phyloP scores from a whole-genome alignment of 2,329 filamentous ascomycete genomes.

The Penicillium occitanis region DNA sequence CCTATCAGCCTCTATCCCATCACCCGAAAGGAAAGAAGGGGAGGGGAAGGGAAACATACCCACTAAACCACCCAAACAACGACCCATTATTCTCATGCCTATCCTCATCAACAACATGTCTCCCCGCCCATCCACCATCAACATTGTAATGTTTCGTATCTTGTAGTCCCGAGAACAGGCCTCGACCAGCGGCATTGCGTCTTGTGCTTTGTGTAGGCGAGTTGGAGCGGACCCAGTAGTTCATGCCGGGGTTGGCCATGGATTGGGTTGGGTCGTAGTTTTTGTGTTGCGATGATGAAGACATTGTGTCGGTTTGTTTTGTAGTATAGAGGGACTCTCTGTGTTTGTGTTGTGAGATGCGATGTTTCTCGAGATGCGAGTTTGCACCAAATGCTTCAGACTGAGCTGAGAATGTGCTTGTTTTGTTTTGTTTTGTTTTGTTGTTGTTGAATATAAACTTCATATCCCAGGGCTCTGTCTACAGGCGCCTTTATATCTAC shows the following conservation, averaged over 20 bases:
- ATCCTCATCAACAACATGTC: conserved; percentile 26
- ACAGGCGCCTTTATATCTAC: not conserved
- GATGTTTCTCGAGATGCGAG: not conserved
- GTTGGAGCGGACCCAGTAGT: conserved; percentile 36
- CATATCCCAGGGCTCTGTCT: not conserved
- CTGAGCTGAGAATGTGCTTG: not conserved
- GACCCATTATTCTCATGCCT: not conserved
- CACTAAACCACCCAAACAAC: conserved; percentile 11
- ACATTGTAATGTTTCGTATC: conserved; percentile 42
- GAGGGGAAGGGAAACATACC: not conserved
- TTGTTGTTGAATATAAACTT: not conserved
- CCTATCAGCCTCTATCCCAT: not conserved
- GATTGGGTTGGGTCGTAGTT: conserved; percentile 36
- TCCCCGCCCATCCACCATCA: conserved; percentile 38
- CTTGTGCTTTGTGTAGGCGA: conserved; percentile 21
- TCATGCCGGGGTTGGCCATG: conserved; percentile 23
- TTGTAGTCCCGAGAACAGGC: conserved; percentile 41
- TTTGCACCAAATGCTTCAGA: not conserved
- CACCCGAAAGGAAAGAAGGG: not conserved
- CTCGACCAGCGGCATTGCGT: conserved; percentile 37
- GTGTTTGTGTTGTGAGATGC: not conserved
- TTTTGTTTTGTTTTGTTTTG: not conserved
- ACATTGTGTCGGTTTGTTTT: not conserved
- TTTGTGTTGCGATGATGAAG: conserved; percentile 18
- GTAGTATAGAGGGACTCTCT: not conserved